Evolutionary conservation across 2,329 filamentous ascomycete genomes (phyloP).

Genomic region (Teratosphaeria gauchensis): DNA sequence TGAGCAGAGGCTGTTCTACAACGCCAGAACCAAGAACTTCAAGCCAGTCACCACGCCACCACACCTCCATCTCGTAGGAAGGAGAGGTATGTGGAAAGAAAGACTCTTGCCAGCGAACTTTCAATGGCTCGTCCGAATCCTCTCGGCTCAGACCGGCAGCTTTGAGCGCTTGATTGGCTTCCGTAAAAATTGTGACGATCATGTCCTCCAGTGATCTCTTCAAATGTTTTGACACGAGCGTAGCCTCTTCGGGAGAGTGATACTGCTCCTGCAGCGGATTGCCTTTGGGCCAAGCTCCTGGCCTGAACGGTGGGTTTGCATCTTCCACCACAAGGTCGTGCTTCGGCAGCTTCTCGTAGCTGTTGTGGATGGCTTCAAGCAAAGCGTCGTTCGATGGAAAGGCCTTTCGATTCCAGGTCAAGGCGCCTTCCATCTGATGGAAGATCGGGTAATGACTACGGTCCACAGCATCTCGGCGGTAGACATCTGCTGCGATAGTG

Average conservation of each 20-base stretch:
- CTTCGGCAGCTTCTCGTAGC: slow-evolving; percentile 60
- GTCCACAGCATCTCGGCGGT: slow-evolving; percentile 89
- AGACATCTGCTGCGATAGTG: slow-evolving; percentile 88
- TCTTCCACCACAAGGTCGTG: slow-evolving; percentile 75
- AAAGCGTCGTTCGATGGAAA: slow-evolving; percentile 45
- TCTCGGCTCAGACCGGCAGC: slow-evolving; percentile 30
- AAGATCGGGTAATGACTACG: slow-evolving; percentile 93
- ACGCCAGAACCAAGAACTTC: slow-evolving; percentile 92
- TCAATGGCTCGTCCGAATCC: slow-evolving; percentile 56
- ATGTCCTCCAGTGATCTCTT: slow-evolving; percentile 84
- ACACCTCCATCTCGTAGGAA: slow-evolving; percentile 92
- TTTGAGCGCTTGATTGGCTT: slow-evolving; percentile 57
- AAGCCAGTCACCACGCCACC: slow-evolving; percentile 90
- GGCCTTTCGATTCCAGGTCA: slow-evolving; percentile 69
- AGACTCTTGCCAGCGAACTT: slow-evolving; percentile 88
- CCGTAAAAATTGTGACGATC: slow-evolving; percentile 78
- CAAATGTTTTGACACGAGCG: slow-evolving; percentile 73
- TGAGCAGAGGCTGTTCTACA: slow-evolving; percentile 71
- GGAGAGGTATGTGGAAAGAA: slow-evolving; percentile 97
- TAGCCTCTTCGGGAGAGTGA: slow-evolving; percentile 67
- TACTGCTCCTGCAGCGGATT: slow-evolving; percentile 71
- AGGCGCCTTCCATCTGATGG: slow-evolving; percentile 96
- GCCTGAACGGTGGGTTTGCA: slow-evolving; percentile 66
- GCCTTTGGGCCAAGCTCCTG: slow-evolving; percentile 40
- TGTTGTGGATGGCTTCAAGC: slow-evolving; percentile 56